phyloP scores from a whole-genome alignment of 352 stramenopile genomes.

The Phytophthora uliginosa region DNA sequence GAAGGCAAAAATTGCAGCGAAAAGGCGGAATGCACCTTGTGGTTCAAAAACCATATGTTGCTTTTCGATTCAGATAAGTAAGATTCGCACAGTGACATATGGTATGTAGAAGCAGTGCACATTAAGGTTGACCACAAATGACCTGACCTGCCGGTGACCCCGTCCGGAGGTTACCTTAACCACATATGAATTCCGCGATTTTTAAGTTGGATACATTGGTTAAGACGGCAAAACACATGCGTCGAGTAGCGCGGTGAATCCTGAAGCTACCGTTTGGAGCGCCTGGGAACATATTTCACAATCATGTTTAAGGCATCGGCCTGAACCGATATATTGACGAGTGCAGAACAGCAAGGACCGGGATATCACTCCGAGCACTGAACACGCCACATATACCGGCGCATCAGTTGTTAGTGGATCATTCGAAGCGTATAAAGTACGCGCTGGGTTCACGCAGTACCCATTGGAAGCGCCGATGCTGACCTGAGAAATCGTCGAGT shows the following conservation, averaged over 20 bases:
- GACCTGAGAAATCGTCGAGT: too few species aligned
- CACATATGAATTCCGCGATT: not conserved
- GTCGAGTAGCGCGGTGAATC: not conserved
- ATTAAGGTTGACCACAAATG: too few species aligned
- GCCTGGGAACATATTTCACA: not conserved
- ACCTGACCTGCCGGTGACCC: too few species aligned
- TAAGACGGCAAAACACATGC: not conserved
- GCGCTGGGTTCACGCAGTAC: not conserved
- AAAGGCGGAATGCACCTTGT: too few species aligned
- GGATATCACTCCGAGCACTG: not conserved
- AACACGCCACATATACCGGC: not conserved
- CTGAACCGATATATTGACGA: not conserved
- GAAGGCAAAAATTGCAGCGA: too few species aligned
- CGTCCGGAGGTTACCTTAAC: too few species aligned
- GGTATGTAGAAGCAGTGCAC: too few species aligned
- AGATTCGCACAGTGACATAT: too few species aligned
- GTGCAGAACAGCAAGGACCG: not conserved
- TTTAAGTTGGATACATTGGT: not conserved
- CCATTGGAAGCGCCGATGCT: not conserved
- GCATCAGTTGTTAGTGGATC: not conserved
- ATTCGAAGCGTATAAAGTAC: not conserved
- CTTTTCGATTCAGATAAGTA: too few species aligned
- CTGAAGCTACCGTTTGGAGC: not conserved
- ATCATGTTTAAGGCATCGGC: not conserved
- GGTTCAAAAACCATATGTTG: too few species aligned